Evolutionary conservation across 805 yeast species (phyloP).

Genomic region (Diddensiella santjacobensis): DNA sequence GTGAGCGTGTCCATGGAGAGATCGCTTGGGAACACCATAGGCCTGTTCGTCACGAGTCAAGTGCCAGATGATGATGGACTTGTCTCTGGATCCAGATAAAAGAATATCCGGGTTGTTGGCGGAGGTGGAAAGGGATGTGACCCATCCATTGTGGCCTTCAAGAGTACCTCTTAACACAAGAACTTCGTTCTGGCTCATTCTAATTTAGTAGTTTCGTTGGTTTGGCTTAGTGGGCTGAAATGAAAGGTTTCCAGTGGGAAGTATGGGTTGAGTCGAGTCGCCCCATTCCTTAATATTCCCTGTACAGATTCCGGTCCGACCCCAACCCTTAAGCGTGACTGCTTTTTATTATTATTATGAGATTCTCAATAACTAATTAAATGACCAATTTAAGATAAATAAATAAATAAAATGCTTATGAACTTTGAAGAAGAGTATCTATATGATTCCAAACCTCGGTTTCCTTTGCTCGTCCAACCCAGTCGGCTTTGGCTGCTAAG

Average conservation of each 20-base stretch:
- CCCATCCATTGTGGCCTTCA: slow-evolving; percentile 96
- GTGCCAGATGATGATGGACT: slow-evolving; percentile 97
- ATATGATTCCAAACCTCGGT: slow-evolving; percentile 36
- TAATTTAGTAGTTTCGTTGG: slow-evolving; percentile 9
- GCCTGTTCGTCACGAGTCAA: slow-evolving; percentile 93
- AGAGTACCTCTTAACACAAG: slow-evolving; percentile 99
- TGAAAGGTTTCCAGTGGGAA: slow-evolving; percentile 1
- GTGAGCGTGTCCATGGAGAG: slow-evolving; percentile 98
- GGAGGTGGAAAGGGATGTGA: slow-evolving; percentile 96
- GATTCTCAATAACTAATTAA: background rate
- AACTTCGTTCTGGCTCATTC: slow-evolving; percentile 59
- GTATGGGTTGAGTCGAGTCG: background rate
- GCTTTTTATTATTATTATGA: slow-evolving; percentile 4
- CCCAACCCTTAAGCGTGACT: too few species aligned
- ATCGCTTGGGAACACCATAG: slow-evolving; percentile 97
- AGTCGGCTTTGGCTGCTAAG: slow-evolving; percentile 66
- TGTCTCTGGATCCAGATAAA: slow-evolving; percentile 98
- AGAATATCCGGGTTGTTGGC: slow-evolving; percentile 97
- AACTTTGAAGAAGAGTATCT: slow-evolving; percentile 27
- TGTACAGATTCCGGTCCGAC: too few species aligned
- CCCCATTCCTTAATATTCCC: too few species aligned
- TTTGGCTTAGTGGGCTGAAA: background rate
- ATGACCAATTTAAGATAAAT: background rate
- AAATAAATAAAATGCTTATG: slow-evolving; percentile 7
- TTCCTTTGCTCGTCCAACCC: slow-evolving; percentile 58